Evolutionary conservation across 495 filamentous ascomycete genomes (phyloP), one percentile per base, ranked within the genome.

Genomic region (Penicillium herquei): DNA sequence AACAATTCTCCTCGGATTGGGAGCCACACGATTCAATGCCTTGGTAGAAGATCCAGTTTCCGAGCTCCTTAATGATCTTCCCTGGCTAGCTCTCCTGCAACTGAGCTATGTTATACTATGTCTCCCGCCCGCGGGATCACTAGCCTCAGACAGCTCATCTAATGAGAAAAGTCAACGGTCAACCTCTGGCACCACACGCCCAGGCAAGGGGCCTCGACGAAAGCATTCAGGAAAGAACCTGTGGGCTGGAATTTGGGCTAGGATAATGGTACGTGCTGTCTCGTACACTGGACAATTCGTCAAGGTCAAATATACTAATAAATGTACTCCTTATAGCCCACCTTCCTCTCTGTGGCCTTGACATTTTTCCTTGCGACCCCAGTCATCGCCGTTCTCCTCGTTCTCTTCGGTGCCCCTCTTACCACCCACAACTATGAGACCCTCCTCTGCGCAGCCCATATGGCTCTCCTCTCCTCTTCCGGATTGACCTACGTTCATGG

Each of bases 401-500:
- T 98, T 64, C 84, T 96, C 50, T 93, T 97, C 72, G 95, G 94
- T 55, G 94, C 93, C 12, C 94, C 94, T 0, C 68, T 94, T 49
- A 91, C 90, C 14, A 92, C 91, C 0, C 92, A 96, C 66, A 75
- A 88, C 49, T 49, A 75, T 9, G 85, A 96, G 43, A 98, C 93
- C 3, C 51, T 89, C 33, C 83, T 96, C 31, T 86, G 83, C 69
- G 89, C 90, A 2, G 81, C 85, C 10, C 91, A 98, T 69, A 81
- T 96, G 57, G 84, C 93, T 13, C 64, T 96, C 0, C 80, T 98
- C 11, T 81, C 84, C 3, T 74, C 86, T 0, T 82, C 89, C 39
- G 87, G 90, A 0, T 73, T 97, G 12, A 81, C 95, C 63, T 96
- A 95, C 66, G 82, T 82, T 0, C 88, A 91, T 62, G 93, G 95